phyloP scores from a whole-genome alignment of 192 early-diverging fungal species.

The Entomortierella beljakovae region DNA sequence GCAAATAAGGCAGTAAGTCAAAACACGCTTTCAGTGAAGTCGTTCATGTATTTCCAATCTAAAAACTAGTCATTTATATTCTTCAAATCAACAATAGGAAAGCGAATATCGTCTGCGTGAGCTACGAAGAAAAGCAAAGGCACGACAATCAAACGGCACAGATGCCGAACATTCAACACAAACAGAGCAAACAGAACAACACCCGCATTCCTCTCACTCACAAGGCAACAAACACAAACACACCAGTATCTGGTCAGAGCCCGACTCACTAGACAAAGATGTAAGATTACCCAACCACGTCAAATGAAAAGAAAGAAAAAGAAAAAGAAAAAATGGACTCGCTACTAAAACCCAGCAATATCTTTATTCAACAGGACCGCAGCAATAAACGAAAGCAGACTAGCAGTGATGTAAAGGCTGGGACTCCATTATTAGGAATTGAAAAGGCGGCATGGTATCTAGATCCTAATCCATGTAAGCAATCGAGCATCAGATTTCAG shows the following conservation, averaged over 20 bases:
- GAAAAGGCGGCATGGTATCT: too few species aligned
- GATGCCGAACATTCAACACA: neutral
- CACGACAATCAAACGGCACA: constrained; percentile 12
- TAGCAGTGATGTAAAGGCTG: too few species aligned
- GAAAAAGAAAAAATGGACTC: neutral
- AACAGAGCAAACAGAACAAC: neutral
- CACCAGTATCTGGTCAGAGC: constrained; percentile 70
- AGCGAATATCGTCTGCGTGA: constrained; percentile 68
- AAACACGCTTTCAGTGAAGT: too few species aligned
- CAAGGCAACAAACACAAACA: constrained; percentile 42
- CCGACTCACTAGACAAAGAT: constrained; percentile 58
- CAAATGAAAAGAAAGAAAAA: neutral
- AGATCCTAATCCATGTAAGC: too few species aligned
- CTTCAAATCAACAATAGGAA: constrained; percentile 53
- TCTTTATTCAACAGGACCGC: too few species aligned
- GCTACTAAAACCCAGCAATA: too few species aligned
- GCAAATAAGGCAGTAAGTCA: constrained; percentile 66
- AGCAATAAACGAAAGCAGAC: too few species aligned
- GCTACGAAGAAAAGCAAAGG: constrained; percentile 60
- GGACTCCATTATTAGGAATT: too few species aligned
- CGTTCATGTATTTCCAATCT: neutral
- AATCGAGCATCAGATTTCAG: too few species aligned
- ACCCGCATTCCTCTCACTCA: neutral
- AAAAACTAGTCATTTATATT: too few species aligned
- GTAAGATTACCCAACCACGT: neutral